These are phyloP conservation scores for Termitomyces titanicus DNA, from an alignment of 768 basidiomycete species.

Conservation along the genomic window DNA sequence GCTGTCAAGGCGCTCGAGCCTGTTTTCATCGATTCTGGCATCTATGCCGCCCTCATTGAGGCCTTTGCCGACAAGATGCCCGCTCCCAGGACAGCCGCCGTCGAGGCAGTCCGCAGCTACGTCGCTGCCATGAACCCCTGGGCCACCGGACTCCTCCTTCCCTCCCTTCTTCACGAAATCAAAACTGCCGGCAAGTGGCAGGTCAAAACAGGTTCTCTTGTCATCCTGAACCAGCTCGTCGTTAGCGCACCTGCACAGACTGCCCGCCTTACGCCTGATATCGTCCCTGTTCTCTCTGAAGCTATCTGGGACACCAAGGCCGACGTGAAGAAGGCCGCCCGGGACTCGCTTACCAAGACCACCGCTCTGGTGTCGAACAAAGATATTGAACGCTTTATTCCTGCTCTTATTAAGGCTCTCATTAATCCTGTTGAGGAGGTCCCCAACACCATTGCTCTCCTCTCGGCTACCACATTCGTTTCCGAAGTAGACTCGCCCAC, in stretches of 20 bases:
- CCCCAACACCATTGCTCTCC: conserved; percentile 88
- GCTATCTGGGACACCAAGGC: conserved; percentile 99
- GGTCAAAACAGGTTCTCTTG: conserved; percentile 85
- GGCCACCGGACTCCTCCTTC: conserved; percentile 80
- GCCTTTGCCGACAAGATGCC: conserved; percentile 94
- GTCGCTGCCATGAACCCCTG: conserved; percentile 83
- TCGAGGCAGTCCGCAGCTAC: conserved; percentile 77
- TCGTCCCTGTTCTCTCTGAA: conserved; percentile 90
- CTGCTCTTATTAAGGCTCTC: conserved; percentile 94
- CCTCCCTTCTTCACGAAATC: conserved; percentile 87
- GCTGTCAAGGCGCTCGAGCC: conserved; percentile 84
- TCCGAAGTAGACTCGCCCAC: conserved; percentile 97
- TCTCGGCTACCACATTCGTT: conserved; percentile 99
- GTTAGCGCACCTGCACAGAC: conserved; percentile 77
- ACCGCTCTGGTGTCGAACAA: conserved; percentile 96
- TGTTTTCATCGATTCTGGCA: conserved; percentile 79
- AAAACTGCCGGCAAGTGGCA: conserved; percentile 98
- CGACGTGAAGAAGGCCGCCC: conserved; percentile 98
- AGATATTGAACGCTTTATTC: conserved; percentile 96
- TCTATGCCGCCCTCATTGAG: conserved; percentile 86
- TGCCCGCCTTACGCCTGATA: conserved; percentile 88
- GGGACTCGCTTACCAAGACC: conserved; percentile 90
- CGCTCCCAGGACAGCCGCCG: conserved; percentile 78
- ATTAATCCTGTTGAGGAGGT: conserved; percentile 99
- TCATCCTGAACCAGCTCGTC: conserved; percentile 84